Evolutionary conservation across 192 early-diverging fungal species (phyloP).

Genomic region (Linnemannia exigua): DNA sequence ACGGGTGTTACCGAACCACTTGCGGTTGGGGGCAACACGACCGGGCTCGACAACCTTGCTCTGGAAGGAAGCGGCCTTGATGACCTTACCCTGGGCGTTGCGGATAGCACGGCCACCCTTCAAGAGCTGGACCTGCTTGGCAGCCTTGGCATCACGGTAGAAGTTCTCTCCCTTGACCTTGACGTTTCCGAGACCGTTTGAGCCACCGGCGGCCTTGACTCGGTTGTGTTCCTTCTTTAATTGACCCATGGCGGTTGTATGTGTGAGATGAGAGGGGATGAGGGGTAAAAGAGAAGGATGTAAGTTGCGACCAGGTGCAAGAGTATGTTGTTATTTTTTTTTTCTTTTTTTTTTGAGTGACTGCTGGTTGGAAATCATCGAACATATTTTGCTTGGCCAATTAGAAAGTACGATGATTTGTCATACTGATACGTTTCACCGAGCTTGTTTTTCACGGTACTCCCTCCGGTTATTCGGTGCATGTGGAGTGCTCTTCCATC

Average conservation of each 20-base stretch:
- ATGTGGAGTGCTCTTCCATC: not conserved
- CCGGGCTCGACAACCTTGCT: slow-evolving; percentile 79
- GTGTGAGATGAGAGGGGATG: slow-evolving; percentile 4
- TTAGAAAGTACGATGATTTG: not conserved
- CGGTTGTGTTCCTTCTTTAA: slow-evolving; percentile 74
- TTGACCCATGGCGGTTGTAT: slow-evolving; percentile 65
- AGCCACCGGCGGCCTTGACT: slow-evolving; percentile 56
- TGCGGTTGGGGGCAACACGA: slow-evolving; percentile 93
- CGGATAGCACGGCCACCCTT: slow-evolving; percentile 89
- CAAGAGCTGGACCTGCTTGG: slow-evolving; percentile 93
- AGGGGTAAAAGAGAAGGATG: slow-evolving; percentile 9
- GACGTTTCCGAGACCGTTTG: slow-evolving; percentile 72
- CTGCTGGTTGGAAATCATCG: slow-evolving; percentile 17
- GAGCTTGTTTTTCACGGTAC: not conserved
- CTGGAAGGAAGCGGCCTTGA: slow-evolving; percentile 95
- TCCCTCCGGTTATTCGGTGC: not conserved
- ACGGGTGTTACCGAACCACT: slow-evolving; percentile 98
- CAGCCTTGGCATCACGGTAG: slow-evolving; percentile 97
- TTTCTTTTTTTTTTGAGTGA: slow-evolving; percentile 34
- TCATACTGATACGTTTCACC: slow-evolving; percentile 3
- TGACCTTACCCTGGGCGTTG: slow-evolving; percentile 88
- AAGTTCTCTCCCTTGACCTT: slow-evolving; percentile 98
- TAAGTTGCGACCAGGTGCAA: not conserved
- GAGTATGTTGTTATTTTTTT: slow-evolving; percentile 16
- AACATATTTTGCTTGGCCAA: not conserved